These are phyloP conservation scores for Gymnopus androsaceus DNA, from an alignment of 1,284 basidiomycete species.

Conservation along the genomic window DNA sequence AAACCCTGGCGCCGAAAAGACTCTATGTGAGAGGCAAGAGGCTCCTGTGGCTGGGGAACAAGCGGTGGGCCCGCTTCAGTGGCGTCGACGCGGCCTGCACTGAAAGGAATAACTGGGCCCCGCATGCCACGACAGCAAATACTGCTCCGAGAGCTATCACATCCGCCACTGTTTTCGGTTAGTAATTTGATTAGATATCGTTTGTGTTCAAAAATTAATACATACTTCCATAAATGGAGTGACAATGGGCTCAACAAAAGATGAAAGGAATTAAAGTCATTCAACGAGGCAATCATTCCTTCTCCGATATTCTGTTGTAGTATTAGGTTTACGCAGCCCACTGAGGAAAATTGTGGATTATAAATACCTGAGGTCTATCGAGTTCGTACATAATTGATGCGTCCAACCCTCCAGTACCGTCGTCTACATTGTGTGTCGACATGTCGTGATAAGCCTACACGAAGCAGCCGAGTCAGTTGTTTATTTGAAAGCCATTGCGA, in stretches of 20 bases:
- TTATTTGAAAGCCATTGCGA: neutral
- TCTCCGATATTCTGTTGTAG: conserved; percentile 35
- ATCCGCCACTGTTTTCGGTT: conserved; percentile 26
- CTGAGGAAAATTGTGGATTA: neutral
- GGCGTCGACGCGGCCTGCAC: conserved; percentile 33
- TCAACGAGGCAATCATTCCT: conserved; percentile 39
- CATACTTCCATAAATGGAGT: conserved; percentile 10
- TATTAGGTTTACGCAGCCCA: neutral
- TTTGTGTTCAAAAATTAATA: neutral
- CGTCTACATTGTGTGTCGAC: conserved; percentile 38
- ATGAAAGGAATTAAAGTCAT: conserved; percentile 41
- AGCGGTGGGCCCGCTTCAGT: conserved; percentile 27
- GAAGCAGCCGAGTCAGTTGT: neutral
- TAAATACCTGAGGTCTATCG: conserved; percentile 31
- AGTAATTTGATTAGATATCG: neutral
- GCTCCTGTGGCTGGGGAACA: conserved; percentile 33
- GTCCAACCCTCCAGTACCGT: conserved; percentile 38
- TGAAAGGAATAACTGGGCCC: conserved; percentile 33
- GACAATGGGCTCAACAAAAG: conserved; percentile 21
- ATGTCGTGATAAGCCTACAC: conserved; percentile 40
- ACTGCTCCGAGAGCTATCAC: conserved; percentile 30
- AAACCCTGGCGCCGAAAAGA: conserved; percentile 31
- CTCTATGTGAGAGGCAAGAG: conserved; percentile 25
- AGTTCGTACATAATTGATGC: conserved; percentile 39
- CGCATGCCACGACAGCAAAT: conserved; percentile 29